Conservation (phyloP, 2,329 filamentous ascomycete species). For the Botrytis galanthina region DNA sequence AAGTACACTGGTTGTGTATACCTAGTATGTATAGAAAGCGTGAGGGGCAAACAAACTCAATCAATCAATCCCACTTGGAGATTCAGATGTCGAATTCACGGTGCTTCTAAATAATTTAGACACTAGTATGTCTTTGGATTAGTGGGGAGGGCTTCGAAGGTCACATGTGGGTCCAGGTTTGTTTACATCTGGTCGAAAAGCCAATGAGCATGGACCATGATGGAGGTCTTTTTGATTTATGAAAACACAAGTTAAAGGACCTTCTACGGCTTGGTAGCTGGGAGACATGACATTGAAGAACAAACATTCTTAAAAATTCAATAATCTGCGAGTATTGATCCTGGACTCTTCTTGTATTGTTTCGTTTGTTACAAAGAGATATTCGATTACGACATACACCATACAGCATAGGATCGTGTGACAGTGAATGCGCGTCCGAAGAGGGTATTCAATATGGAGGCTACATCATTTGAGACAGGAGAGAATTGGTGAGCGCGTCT, state of each 20-base stretch:
- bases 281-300: neutral
- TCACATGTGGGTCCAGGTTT: slow-evolving; percentile 6
- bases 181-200: slow-evolving; percentile 11
- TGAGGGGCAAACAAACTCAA: neutral
- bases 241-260: slow-evolving; percentile 3
- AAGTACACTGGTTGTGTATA: neutral
- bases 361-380: neutral
- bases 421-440: neutral
- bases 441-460: slow-evolving; percentile 9
- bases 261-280: neutral
- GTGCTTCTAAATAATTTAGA: slow-evolving; percentile 27
- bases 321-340: neutral
- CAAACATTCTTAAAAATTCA: slow-evolving; percentile 8
- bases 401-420: slow-evolving; percentile 1
- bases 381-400: neutral
- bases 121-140: slow-evolving; percentile 23
- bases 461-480: slow-evolving; percentile 11
- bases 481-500: slow-evolving; percentile 25
- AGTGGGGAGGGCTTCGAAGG: neutral
- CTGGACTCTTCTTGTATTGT: neutral
- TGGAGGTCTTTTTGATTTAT: slow-evolving; percentile 7
- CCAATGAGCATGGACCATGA: neutral
- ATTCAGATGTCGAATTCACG: neutral
- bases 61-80: neutral
- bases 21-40: neutral